Evolutionary conservation across 1,284 basidiomycete species (phyloP).

Genomic region (Trichosporon ovoides): DNA sequence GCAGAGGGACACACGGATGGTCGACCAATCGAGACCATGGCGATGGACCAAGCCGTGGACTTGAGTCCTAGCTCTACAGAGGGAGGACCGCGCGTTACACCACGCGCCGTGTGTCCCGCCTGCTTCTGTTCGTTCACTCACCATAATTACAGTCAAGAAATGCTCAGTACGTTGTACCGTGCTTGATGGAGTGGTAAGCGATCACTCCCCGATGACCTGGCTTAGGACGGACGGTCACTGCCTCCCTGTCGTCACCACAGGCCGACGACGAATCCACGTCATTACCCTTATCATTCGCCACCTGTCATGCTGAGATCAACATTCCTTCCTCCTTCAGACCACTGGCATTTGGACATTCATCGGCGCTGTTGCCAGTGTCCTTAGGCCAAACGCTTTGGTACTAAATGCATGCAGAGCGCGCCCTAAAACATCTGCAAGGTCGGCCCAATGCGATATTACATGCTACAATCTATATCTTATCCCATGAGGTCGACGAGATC

Average conservation of each 20-base stretch:
- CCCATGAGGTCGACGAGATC: slow-evolving; percentile 47
- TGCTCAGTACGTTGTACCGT: slow-evolving; percentile 5
- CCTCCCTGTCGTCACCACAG: slow-evolving; percentile 4
- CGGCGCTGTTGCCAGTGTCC: too few species aligned
- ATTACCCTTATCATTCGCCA: neutral
- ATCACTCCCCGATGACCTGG: slow-evolving; percentile 5
- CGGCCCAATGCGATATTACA: slow-evolving; percentile 3
- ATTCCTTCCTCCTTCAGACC: too few species aligned
- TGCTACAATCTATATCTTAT: slow-evolving; percentile 17
- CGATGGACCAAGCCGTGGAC: too few species aligned
- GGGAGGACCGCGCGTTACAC: too few species aligned
- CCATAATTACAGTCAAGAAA: neutral
- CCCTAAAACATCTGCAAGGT: neutral
- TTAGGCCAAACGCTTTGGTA: neutral
- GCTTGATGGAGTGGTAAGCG: slow-evolving; percentile 3
- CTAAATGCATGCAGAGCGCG: neutral
- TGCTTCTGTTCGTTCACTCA: neutral
- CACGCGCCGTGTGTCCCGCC: neutral
- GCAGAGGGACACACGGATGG: too few species aligned
- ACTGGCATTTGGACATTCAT: too few species aligned
- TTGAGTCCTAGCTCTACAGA: too few species aligned
- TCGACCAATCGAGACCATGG: too few species aligned
- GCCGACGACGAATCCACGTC: neutral
- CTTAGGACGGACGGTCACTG: neutral
- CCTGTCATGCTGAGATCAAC: neutral